Conservation (phyloP, 768 basidiomycete species). For the Lactarius sanguifluus region DNA sequence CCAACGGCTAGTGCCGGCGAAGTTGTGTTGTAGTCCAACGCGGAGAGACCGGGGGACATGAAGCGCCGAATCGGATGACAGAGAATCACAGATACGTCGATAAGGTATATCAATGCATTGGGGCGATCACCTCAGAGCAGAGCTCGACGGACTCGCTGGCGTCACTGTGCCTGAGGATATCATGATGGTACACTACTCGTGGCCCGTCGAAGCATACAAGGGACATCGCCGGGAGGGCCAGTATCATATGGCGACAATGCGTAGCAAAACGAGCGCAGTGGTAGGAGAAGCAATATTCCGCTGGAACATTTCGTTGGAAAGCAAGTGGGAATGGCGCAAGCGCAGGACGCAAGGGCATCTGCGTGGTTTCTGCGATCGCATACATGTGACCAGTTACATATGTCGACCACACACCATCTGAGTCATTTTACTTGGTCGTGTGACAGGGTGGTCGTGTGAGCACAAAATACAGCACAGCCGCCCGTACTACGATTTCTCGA, state of each 20-base stretch:
- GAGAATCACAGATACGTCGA: neutral
- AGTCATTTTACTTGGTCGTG: neutral
- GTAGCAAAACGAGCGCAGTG: neutral
- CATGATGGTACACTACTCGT: neutral
- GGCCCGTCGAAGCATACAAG: neutral
- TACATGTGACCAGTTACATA: neutral
- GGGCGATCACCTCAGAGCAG: neutral
- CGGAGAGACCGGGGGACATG: neutral
- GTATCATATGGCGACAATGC: neutral
- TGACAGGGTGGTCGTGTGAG: neutral
- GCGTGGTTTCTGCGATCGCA: neutral
- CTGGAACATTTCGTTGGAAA: neutral
- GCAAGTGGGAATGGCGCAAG: neutral
- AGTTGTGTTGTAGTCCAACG: neutral
- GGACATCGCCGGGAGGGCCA: neutral
- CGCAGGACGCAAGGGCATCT: neutral
- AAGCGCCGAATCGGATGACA: neutral
- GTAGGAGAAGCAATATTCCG: neutral
- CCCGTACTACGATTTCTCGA: neutral
- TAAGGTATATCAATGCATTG: neutral
- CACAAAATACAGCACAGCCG: neutral
- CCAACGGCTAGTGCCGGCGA: neutral
- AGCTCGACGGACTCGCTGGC: neutral
- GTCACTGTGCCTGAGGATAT: neutral
- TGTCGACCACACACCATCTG: neutral